Conservation (phyloP, 441 rosid species). For the Cnidoscolus chayamansa region DNA sequence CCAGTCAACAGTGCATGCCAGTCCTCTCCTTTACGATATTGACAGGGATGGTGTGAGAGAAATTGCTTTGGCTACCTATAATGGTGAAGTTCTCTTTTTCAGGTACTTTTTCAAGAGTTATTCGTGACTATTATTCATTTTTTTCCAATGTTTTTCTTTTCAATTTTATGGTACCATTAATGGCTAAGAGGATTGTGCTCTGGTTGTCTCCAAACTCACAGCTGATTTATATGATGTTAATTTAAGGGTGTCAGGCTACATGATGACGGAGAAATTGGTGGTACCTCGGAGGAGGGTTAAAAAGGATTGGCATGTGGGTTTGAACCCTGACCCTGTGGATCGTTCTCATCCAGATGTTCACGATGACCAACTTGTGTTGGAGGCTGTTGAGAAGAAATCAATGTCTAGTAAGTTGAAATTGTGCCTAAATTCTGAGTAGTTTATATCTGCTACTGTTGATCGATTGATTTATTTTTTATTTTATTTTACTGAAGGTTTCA, state of each 20-base stretch:
- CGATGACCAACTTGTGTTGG: slow-evolving; percentile 58
- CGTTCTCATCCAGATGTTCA: slow-evolving; percentile 91
- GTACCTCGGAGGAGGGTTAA: slow-evolving; percentile 84
- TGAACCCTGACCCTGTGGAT: slow-evolving; percentile 85
- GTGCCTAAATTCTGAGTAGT: slow-evolving; percentile 6
- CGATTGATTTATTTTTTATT: background rate
- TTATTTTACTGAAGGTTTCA: slow-evolving; percentile 4
- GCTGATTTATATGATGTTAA: slow-evolving; percentile 12
- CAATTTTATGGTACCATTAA: background rate
- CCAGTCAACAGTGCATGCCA: slow-evolving; percentile 93
- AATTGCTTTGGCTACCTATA: slow-evolving; percentile 93
- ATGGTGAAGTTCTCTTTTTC: slow-evolving; percentile 92
- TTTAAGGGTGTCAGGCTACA: slow-evolving; percentile 86
- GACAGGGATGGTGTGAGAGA: slow-evolving; percentile 98
- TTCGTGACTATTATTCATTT: slow-evolving; percentile 5
- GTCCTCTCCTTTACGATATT: slow-evolving; percentile 90
- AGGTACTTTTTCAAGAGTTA: slow-evolving; percentile 46
- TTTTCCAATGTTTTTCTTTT: background rate
- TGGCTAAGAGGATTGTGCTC: background rate
- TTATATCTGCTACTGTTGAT: background rate
- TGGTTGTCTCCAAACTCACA: background rate
- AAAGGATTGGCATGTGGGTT: slow-evolving; percentile 90
- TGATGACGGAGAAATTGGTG: slow-evolving; percentile 90
- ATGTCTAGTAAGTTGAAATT: slow-evolving; percentile 47
- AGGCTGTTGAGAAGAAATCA: slow-evolving; percentile 52